Evolutionary conservation across 306 rosid genomes (phyloP), one percentile per base, ranked within the genome.

Genomic region (Lathyrus tuberosus): DNA sequence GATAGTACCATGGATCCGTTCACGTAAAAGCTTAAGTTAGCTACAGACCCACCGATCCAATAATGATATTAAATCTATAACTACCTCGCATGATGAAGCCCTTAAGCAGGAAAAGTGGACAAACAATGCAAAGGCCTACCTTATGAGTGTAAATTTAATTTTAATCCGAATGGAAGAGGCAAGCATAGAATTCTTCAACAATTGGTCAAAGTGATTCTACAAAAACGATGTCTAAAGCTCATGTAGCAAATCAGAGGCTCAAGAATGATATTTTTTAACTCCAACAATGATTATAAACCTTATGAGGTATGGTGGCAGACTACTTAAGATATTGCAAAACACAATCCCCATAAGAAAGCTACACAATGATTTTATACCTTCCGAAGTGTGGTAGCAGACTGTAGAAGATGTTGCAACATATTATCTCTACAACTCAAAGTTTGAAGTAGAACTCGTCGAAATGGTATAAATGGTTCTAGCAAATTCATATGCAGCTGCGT

Each of bases 391-490:
- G 91, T 78, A 5, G 94, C 89, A 72, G 97, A 93, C 74, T 85
- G 89, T 84, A 93, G 83, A 67, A 90, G 97, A 81, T 93, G 89
- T 73, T 84, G 88, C 82, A 85, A 75, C 35, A 65, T 70, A 76
- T 72, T 78, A 62, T 93, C 94, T 76, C 73, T 78, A 77, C 91
- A 88, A 65, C 87, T 73, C 80, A 90, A 80, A 72, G 91, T 78
- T 63, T 93, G 96, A 76, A 88, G 94, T 62, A 93, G 86, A 76
- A 86, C 96, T 73, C 89, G 86, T 49, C 97, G 86, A 77, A 90
- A 93, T 31, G 94, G 96, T 73, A 93, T 82, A 79, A 93, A 93
- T 48, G 98, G 98, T 76, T 90, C 97, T 66, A 93, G 79, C 71
- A 93, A 81, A 80, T 83, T 83, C 97, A 93, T 90, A 79, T 93